Conservation (phyloP, 2,329 filamentous ascomycete species). For the Lasiodiplodia sp. region DNA sequence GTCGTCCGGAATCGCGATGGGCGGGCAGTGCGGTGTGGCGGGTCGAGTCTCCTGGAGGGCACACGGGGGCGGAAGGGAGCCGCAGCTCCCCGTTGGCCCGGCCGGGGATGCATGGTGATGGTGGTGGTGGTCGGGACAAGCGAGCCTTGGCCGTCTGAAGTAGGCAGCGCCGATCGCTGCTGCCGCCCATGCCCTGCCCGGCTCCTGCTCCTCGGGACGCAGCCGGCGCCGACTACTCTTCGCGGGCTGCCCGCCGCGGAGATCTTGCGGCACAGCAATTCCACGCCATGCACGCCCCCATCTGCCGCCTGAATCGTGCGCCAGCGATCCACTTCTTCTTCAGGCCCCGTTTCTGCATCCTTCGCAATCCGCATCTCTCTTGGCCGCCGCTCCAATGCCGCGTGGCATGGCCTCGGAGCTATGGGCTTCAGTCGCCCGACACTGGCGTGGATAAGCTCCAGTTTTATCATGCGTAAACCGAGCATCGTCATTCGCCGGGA, state of each 20-base stretch:
- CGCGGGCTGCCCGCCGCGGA: background rate
- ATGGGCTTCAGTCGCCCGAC: constrained; percentile 18
- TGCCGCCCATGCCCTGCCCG: background rate
- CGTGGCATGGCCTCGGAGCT: constrained; percentile 19
- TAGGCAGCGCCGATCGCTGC: background rate
- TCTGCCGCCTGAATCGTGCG: constrained; percentile 16
- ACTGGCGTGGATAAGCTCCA: constrained; percentile 17
- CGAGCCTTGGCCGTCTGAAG: constrained; percentile 8
- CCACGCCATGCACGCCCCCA: background rate
- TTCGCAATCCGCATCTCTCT: constrained; percentile 5
- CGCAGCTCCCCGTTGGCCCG: constrained; percentile 17
- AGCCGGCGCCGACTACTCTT: background rate
- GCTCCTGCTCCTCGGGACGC: constrained; percentile 1
- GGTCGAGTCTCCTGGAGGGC: background rate
- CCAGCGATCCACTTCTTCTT: constrained; percentile 21
- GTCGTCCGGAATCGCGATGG: background rate
- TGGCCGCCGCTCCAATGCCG: constrained; percentile 3
- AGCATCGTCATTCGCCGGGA: constrained; percentile 16
- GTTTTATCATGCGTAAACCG: constrained; percentile 13
- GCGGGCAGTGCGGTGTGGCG: background rate
- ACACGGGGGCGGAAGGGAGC: constrained; percentile 6
- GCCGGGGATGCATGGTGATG: background rate
- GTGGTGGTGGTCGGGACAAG: background rate
- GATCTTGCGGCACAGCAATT: constrained; percentile 3
- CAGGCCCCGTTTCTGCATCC: constrained; percentile 13